Percentiles rank a stretch among this genome's conserved stretches.
Conservation (phyloP, 140 eudicot genomes). For the Anethum foeniculum region DNA sequence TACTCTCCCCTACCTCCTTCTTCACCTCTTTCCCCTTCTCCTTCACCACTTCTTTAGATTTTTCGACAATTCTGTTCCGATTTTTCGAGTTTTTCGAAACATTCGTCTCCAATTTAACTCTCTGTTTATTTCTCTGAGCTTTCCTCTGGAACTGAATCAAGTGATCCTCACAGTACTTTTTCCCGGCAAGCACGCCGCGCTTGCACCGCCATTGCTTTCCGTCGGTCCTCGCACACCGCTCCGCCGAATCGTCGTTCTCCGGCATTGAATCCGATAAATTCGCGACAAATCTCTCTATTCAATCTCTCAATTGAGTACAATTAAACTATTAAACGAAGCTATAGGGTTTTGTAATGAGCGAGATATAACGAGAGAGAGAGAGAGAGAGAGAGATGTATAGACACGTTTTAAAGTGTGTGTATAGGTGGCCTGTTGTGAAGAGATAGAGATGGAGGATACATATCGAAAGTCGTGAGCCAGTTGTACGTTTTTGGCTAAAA, state of each 20-base stretch:
- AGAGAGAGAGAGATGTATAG: background rate
- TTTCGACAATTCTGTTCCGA: background rate
- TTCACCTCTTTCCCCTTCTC: slow-evolving; percentile 11
- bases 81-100: slow-evolving; percentile 18
- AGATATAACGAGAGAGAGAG: background rate
- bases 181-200: slow-evolving; percentile 53
- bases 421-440: background rate
- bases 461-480: background rate
- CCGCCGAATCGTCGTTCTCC: slow-evolving; percentile 38
- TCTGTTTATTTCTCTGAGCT: background rate
- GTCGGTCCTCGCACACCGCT: slow-evolving; percentile 73
- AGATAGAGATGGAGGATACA: background rate
- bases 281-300: background rate
- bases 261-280: slow-evolving; percentile 23
- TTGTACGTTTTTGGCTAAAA: no score
- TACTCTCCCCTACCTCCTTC: background rate
- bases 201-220: slow-evolving; percentile 91
- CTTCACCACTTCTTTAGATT: slow-evolving; percentile 4
- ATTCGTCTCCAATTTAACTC: slow-evolving; percentile 36
- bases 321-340: background rate
- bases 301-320: no score
- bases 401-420: background rate
- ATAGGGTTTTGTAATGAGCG: background rate
- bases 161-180: slow-evolving; percentile 73
- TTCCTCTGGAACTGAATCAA: slow-evolving; percentile 29